Percentiles rank a stretch among this genome's conserved stretches.
phyloP scores from a whole-genome alignment of 495 filamentous ascomycete genomes.

The Sabuloglossum arenarium region DNA sequence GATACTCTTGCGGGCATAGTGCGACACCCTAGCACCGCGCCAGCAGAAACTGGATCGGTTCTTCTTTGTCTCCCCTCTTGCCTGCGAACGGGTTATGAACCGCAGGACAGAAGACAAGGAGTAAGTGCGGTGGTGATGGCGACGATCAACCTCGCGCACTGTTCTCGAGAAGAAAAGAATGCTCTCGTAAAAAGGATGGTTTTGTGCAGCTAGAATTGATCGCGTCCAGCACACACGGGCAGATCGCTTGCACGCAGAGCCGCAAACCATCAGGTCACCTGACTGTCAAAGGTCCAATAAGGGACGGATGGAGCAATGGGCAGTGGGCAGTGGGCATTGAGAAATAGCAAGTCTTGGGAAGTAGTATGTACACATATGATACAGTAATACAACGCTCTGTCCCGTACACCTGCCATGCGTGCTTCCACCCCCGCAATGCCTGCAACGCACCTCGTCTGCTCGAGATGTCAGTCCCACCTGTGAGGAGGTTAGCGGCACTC shows the following conservation, averaged over 20 bases:
- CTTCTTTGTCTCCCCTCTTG: too few relatives aligned
- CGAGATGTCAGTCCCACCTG: neutral
- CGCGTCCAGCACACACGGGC: neutral
- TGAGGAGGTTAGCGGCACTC: neutral
- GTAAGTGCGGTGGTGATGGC: too few relatives aligned
- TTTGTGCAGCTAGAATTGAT: neutral
- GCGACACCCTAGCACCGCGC: neutral
- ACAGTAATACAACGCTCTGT: neutral
- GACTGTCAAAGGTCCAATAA: neutral
- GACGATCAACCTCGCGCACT: too few relatives aligned
- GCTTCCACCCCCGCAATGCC: neutral
- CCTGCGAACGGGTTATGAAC: too few relatives aligned
- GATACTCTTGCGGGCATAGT: conserved; percentile 1
- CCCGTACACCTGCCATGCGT: neutral
- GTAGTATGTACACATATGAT: neutral
- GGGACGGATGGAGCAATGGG: neutral
- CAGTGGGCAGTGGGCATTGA: neutral
- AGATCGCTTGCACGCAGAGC: neutral
- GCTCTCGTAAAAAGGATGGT: too few relatives aligned
- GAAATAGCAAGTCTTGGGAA: neutral
- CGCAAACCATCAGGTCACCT: neutral
- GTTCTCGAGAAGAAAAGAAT: too few relatives aligned
- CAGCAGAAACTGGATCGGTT: too few relatives aligned
- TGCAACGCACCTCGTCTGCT: neutral
- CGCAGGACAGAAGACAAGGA: too few relatives aligned